Conservation (phyloP, 2,329 filamentous ascomycete species). For the Ploettnerulaceae sp. region DNA sequence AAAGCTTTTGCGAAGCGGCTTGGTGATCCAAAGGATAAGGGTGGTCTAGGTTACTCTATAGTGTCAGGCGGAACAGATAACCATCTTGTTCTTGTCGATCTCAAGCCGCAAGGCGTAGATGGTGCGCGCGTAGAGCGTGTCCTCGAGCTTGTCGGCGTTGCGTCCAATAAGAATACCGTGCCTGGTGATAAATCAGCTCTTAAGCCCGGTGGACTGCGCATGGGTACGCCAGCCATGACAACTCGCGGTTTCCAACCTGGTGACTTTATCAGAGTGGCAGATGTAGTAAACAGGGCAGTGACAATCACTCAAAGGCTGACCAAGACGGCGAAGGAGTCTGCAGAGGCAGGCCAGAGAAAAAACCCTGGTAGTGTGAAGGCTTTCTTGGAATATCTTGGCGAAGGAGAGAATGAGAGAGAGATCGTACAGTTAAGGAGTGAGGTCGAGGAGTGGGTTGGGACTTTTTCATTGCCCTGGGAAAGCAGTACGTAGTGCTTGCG, state of each 20-base stretch:
- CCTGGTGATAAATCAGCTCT: constrained; percentile 92
- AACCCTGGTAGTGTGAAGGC: constrained; percentile 58
- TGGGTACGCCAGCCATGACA: constrained; percentile 97
- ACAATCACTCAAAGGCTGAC: constrained; percentile 72
- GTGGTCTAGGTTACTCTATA: constrained; percentile 77
- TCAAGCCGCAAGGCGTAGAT: constrained; percentile 84
- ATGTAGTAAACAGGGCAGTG: constrained; percentile 80
- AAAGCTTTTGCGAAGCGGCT: constrained; percentile 74
- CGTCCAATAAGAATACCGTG: constrained; percentile 99
- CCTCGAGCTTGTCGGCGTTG: constrained; percentile 87
- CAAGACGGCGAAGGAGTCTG: constrained; percentile 64
- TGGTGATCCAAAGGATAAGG: constrained; percentile 61
- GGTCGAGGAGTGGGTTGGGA: constrained; percentile 74
- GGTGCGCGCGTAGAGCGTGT: constrained; percentile 86
- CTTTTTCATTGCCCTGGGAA: constrained; percentile 67
- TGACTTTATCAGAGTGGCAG: constrained; percentile 82
- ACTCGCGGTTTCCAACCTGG: constrained; percentile 85
- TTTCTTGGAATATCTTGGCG: constrained; percentile 64
- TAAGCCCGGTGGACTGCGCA: constrained; percentile 85
- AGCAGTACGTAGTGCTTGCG: constrained; percentile 13
- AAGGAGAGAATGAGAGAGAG: constrained; percentile 63
- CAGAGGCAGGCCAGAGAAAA: constrained; percentile 63
- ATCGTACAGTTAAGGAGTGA: constrained; percentile 69
- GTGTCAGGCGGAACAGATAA: constrained; percentile 96
- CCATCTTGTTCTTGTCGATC: constrained; percentile 88